Percentiles rank a stretch among this genome's conserved stretches.
Evolutionary conservation across 352 stramenopile species (phyloP).

Genomic region (Globisporangium paddicum): DNA sequence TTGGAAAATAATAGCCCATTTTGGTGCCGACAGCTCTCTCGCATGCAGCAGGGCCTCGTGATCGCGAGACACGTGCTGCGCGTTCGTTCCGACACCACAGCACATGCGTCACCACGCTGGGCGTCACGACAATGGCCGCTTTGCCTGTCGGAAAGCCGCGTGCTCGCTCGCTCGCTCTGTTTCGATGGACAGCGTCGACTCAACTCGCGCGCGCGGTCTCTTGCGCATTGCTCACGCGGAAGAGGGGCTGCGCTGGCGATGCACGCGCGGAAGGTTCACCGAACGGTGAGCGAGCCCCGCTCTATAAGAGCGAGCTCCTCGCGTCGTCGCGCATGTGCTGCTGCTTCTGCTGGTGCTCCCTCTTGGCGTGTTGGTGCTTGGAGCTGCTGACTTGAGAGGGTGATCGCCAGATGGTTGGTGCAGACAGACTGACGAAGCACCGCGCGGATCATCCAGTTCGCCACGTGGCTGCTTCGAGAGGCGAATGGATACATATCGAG

Average conservation of each 20-base stretch:
- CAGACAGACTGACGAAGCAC: neutral
- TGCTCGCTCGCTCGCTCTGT: neutral
- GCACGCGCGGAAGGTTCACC: neutral
- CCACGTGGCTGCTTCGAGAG: neutral
- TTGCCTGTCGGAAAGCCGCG: neutral
- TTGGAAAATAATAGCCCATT: too few relatives aligned
- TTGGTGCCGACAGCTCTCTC: too few relatives aligned
- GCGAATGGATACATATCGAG: neutral
- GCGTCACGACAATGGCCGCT: neutral
- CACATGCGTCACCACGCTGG: too few relatives aligned
- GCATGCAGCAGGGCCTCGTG: too few relatives aligned
- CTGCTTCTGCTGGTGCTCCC: neutral
- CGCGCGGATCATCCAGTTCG: neutral
- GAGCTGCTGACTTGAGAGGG: neutral
- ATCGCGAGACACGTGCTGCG: too few relatives aligned
- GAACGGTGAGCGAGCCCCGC: neutral
- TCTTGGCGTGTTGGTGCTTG: neutral
- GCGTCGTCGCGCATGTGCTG: neutral
- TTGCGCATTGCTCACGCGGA: neutral
- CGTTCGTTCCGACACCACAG: conserved; percentile 1
- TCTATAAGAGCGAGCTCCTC: neutral
- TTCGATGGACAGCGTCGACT: neutral
- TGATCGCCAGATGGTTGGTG: neutral
- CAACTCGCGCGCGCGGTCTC: neutral
- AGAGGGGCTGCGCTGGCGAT: neutral